Conservation (phyloP, 2,329 filamentous ascomycete species). For the Colletotrichum echinochloae region DNA sequence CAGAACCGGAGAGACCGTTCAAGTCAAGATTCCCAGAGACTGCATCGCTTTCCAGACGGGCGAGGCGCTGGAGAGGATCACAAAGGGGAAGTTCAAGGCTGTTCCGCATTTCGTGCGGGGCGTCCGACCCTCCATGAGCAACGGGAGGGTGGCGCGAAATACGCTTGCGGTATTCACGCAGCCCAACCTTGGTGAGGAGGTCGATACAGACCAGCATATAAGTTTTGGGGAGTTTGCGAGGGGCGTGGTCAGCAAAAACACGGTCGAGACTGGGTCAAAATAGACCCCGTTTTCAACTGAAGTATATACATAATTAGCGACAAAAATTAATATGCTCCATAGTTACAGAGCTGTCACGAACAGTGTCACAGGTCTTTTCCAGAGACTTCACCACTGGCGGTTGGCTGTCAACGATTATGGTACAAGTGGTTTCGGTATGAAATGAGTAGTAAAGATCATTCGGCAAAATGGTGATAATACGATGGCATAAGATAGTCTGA, state of each 20-base stretch:
- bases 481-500: too few species aligned
- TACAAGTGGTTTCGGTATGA: too few species aligned
- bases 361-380: background rate
- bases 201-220: conserved; percentile 74
- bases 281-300: background rate
- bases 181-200: conserved; percentile 86
- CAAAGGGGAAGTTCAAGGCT: conserved; percentile 86
- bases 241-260: conserved; percentile 70
- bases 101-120: conserved; percentile 95
- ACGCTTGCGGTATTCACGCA: conserved; percentile 97
- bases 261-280: conserved; percentile 52
- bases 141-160: conserved; percentile 76
- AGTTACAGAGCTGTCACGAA: too few species aligned
- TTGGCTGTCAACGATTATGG: background rate
- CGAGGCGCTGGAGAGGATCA: conserved; percentile 90
- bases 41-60: conserved; percentile 97
- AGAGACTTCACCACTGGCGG: too few species aligned
- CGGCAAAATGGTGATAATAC: background rate
- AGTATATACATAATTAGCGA: background rate
- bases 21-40: conserved; percentile 90
- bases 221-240: conserved; percentile 84
- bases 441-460: background rate
- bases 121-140: conserved; percentile 66
- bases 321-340: background rate
- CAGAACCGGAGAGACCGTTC: conserved; percentile 81